Conservation (phyloP, 805 yeast genomes). For the Teunomyces pallodes region DNA sequence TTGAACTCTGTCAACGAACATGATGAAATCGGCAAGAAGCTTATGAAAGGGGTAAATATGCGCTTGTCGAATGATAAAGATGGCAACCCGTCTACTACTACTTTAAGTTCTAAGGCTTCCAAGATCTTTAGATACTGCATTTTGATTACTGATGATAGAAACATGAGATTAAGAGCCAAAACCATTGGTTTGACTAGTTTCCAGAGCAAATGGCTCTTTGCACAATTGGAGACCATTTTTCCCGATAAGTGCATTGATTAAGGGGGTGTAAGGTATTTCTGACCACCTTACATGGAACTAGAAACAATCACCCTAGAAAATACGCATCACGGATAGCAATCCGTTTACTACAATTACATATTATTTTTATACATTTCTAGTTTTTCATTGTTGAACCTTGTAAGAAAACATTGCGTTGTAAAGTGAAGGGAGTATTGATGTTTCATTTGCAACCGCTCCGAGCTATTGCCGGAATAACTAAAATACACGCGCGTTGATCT, state of each 20-base stretch:
- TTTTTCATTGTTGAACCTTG: background rate
- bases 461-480: background rate
- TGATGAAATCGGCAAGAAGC: constrained; percentile 38
- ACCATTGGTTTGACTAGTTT: constrained; percentile 52
- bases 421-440: background rate
- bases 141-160: constrained; percentile 70
- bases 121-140: constrained; percentile 53
- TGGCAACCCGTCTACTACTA: background rate
- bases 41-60: constrained; percentile 40
- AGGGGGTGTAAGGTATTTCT: background rate
- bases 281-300: background rate
- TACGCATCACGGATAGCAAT: background rate
- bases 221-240: constrained; percentile 45
- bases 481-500: background rate
- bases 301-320: background rate
- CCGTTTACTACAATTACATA: constrained; percentile 3
- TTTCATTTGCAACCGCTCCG: background rate
- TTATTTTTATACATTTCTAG: constrained; percentile 2
- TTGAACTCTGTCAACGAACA: constrained; percentile 47
- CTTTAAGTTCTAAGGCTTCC: constrained; percentile 19
- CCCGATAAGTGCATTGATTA: constrained; percentile 55
- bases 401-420: background rate
- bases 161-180: constrained; percentile 66
- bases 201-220: constrained; percentile 61
- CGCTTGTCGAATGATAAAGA: constrained; percentile 10